Base-by-base conservation (phyloP, 148 eudicot genomes). In the Arbutus unedo region DNA sequence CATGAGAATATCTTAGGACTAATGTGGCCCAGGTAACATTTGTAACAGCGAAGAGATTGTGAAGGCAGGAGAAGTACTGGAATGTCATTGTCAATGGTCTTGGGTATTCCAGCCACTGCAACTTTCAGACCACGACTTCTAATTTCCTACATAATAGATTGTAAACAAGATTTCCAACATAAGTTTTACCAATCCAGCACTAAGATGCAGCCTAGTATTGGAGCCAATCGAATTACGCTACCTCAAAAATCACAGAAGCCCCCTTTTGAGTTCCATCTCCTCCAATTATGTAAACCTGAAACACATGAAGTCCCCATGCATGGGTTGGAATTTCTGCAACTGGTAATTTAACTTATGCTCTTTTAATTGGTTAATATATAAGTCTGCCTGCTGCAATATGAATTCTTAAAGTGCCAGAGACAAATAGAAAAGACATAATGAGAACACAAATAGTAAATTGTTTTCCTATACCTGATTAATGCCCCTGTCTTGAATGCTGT, bases 241-340 rank as follows among this genome's bases (percentile, higher is more conserved):
- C 92, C 92, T 90, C 91, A 84, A 82, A 90, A 78, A 90, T 90
- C 48, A 85, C 87, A 59, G 88, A 81, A 62, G 92, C 92, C 67
- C 92, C 91, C 83, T 71, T 89, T 76, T 87, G 92, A 85, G 92
- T 87, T 74, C 89, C 92, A 87, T 90, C 92, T 74, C 92, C 92
- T 71, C 92, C 92, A 44, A 90, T 90, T 80, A 90, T 85, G 64
- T 88, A 90, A 21, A 87, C 92, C 92, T 82, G 79, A 60, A 45
- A 82, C 15, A 62, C 25, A 59, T 55, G 50, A 56, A 55, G 80
- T 77, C 47, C 53, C 64, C 45, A 57, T 41, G 16, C 54, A 53
- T 81, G 15, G 41, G 8, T 56, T 21, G n/a, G 18, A 48, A 75
- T 47, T 75, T 75, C 53, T 73, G 48, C 23, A 25, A 60, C 21